Evolutionary conservation across 495 filamentous ascomycete genomes (phyloP).

Genomic region (Letharia columbiana): DNA sequence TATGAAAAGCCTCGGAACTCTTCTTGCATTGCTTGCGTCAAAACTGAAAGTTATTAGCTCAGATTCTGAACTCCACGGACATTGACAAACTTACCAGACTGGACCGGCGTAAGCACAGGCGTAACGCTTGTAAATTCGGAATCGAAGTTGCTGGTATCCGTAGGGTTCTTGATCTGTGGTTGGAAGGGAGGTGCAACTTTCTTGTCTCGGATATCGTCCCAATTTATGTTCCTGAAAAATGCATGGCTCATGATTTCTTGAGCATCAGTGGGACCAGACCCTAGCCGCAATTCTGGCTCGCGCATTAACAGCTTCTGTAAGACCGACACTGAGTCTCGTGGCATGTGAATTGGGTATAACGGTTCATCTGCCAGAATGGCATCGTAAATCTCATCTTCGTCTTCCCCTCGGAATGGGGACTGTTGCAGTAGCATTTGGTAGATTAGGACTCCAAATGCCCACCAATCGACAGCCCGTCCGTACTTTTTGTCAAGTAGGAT

Average conservation of each 20-base stretch:
- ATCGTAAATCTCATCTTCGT: conserved; percentile 99
- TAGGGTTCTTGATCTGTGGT: conserved; percentile 78
- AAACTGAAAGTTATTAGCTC: conserved; percentile 47
- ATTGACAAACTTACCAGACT: conserved; percentile 65
- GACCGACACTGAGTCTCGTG: conserved; percentile 93
- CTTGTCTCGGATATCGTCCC: conserved; percentile 98
- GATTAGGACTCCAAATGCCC: conserved; percentile 99
- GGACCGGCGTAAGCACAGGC: conserved; percentile 91
- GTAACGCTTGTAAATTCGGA: conserved; percentile 98
- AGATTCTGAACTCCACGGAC: conserved; percentile 9
- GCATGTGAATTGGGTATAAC: conserved; percentile 98
- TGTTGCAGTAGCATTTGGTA: conserved; percentile 99
- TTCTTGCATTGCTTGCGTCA: conserved; percentile 98
- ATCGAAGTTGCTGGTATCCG: conserved; percentile 99
- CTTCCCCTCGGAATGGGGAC: conserved; percentile 96
- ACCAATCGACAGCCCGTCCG: conserved; percentile 98
- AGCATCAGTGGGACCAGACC: conserved; percentile 91
- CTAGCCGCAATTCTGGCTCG: conserved; percentile 86
- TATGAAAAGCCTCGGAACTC: conserved; percentile 99
- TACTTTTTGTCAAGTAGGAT: conserved; percentile 99
- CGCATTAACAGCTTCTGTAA: conserved; percentile 94
- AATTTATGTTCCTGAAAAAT: conserved; percentile 96
- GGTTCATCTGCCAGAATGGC: conserved; percentile 97
- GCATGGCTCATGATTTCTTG: conserved; percentile 99
- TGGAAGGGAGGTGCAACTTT: conserved; percentile 78